A percentile compares a stretch with the other conserved stretches of the same genome.
Conservation (phyloP, 2,329 filamentous ascomycete genomes). For the Arachnomyces sp. region DNA sequence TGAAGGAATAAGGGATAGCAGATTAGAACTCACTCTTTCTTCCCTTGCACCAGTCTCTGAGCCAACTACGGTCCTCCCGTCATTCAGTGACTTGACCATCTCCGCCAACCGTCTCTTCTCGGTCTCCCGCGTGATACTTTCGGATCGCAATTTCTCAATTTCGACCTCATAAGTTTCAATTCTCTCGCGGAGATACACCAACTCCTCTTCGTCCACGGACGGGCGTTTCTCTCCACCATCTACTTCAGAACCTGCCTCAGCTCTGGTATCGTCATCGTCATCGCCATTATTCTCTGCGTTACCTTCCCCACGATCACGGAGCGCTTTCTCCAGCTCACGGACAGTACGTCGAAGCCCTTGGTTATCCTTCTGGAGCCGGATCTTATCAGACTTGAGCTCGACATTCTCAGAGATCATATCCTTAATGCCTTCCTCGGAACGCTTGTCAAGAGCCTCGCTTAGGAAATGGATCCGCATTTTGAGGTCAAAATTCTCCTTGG, state of each 20-base stretch:
- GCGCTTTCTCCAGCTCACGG: slow-evolving; percentile 75
- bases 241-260: slow-evolving; percentile 35
- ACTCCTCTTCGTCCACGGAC: slow-evolving; percentile 69
- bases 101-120: slow-evolving; percentile 84
- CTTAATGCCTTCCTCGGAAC: slow-evolving; percentile 92
- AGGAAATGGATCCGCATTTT: slow-evolving; percentile 98
- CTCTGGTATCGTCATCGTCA: slow-evolving; percentile 35
- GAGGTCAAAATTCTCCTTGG: slow-evolving; percentile 96
- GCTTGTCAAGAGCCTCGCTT: slow-evolving; percentile 82
- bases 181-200: slow-evolving; percentile 73
- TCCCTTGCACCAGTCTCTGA: slow-evolving; percentile 42
- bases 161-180: slow-evolving; percentile 76
- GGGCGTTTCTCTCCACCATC: slow-evolving; percentile 50
- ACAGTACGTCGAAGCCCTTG: slow-evolving; percentile 71
- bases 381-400: slow-evolving; percentile 81
- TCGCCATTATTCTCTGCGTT: slow-evolving; percentile 29
- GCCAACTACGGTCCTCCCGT: slow-evolving; percentile 39
- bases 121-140: slow-evolving; percentile 67
- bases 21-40: slow-evolving; percentile 34
- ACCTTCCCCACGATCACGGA: slow-evolving; percentile 50
- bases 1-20: not conserved
- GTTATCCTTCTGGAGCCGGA: slow-evolving; percentile 84
- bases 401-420: slow-evolving; percentile 98
- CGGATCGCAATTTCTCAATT: slow-evolving; percentile 71
- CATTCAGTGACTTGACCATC: slow-evolving; percentile 59